phyloP scores from a whole-genome alignment of 495 filamentous ascomycete genomes.

The Penicillium tannophilum region DNA sequence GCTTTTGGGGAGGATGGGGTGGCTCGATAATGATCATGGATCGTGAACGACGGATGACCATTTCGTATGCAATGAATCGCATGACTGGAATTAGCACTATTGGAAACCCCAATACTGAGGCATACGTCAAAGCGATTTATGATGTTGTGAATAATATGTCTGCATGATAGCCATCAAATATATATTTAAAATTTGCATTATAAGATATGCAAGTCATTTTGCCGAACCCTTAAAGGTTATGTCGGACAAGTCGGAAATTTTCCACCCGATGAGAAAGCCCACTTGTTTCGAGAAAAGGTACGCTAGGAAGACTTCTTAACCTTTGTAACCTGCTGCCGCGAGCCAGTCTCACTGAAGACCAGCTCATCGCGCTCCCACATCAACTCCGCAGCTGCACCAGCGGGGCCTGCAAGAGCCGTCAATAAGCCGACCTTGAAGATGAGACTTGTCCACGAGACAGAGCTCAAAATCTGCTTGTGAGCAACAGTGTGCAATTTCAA shows the following conservation, averaged over 20 bases:
- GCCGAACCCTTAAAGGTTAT: neutral
- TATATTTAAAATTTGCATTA: neutral
- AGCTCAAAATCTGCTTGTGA: constrained; percentile 38
- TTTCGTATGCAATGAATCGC: constrained; percentile 49
- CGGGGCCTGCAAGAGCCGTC: constrained; percentile 50
- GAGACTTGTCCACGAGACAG: constrained; percentile 30
- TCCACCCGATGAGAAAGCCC: neutral
- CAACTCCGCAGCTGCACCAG: constrained; percentile 51
- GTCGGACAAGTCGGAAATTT: neutral
- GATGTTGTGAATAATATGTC: constrained; percentile 21
- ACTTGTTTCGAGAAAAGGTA: neutral
- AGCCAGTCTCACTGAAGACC: constrained; percentile 36
- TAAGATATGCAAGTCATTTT: neutral
- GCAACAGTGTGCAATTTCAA: constrained; percentile 43
- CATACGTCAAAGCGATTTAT: constrained; percentile 41
- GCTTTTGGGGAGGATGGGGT: constrained; percentile 49
- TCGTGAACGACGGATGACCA: constrained; percentile 39
- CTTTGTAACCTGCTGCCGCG: constrained; percentile 22
- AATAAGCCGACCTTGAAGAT: constrained; percentile 41
- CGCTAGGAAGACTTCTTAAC: constrained; percentile 28
- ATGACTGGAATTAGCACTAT: constrained; percentile 29
- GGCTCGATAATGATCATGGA: constrained; percentile 49
- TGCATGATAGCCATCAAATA: neutral
- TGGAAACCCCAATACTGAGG: constrained; percentile 32
- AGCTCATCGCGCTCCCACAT: constrained; percentile 61